Evolutionary conservation across 2,329 filamentous ascomycete species (phyloP), one percentile per base, ranked within the genome.

Genomic region (Cryphonectria parasitica): DNA sequence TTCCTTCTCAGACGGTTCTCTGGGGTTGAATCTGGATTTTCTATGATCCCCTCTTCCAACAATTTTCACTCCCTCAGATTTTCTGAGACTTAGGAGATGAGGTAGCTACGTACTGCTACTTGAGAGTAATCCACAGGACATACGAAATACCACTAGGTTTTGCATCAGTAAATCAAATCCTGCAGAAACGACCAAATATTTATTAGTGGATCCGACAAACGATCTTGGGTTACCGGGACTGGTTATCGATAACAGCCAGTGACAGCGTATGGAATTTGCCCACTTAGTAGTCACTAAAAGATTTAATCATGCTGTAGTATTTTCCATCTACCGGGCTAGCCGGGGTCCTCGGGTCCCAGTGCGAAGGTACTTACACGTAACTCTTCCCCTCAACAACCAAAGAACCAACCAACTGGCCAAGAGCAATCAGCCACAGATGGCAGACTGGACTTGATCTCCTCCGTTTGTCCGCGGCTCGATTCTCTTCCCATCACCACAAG

Each of bases 321-420:
- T 31, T 36, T 36, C 31, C 56, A 10, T 22, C 3, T 19, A 34
- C 6, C 34, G 34, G 34, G 34, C 34, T 34, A 34, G 5, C 22
- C 58, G 58, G 58, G 58, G 58, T n/a, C 58, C 58, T 61, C 58
- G 58, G 58, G 58, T 22, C 31, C 58, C 58, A 39, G 34, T 61
- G 39, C 58, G 19, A 34, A 61, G 58, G 58, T 61, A 61, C 58
- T 31, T 61, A 31, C 13, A 8, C 52, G 8, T 28, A 28, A 13
- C n/a, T 25, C 10, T 17, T 36, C 22, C 22, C 19, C 58, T 61
- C 31, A 39, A 61, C 58, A 61, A 39, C 34, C 58, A 34, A 61
- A 39, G 54, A 31, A 58, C 28, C 54, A 58, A 28, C 11, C 54
- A 28, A 19, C 19, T 49, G 19, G 54, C 15, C 25, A 31, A 34